Evolutionary conservation across 768 basidiomycete species (phyloP), one percentile per base, ranked within the genome.

Genomic region (Kwoniella bestiolae): DNA sequence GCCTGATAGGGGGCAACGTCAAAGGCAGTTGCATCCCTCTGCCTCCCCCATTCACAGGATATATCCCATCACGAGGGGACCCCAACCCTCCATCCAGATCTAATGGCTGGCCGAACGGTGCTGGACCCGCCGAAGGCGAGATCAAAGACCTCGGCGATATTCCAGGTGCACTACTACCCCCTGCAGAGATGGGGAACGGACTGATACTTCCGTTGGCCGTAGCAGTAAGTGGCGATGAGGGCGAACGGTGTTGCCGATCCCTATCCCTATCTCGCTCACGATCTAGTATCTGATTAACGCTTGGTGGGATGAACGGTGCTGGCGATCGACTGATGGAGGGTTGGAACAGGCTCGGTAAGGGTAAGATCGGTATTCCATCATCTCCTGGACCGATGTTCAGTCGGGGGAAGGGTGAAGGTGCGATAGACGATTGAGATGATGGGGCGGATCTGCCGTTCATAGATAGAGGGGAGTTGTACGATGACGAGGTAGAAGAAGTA

Each of bases 321-420:
- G 50, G 5, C 1, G 50, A 51, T 28, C 28, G 34, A 21, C 31
- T 44, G n/a, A 34, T 31, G 14, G 26, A 35, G 3, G 63, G 32
- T 31, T 25, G 41, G 25, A 41, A 65, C 53, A 65, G 58, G 56
- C 44, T 51, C 6, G 63, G 63, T n/a, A 65, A 29, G 11, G 67
- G 67, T 28, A 68, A 35, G 28, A 64, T 56, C 11, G 67, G 67
- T 28, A 65, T 61, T 7, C 64, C 64, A 34, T 69, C 68, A 38
- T 69, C 68, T 23, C 68, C 68, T 26, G 60, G 46, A 7, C 68
- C 60, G 9, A 62, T 34, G 8, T 38, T 60, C 49, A 52, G 11
- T 4, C 52, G 45, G 23, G 50, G 53, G 26, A 49, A 61, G 11
- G 49, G 52, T 23, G 60, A 56, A 44, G 63, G 50, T 47, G 50